Conservation (phyloP, 2,329 filamentous ascomycete genomes). For the Aspergillus tubingensis region DNA sequence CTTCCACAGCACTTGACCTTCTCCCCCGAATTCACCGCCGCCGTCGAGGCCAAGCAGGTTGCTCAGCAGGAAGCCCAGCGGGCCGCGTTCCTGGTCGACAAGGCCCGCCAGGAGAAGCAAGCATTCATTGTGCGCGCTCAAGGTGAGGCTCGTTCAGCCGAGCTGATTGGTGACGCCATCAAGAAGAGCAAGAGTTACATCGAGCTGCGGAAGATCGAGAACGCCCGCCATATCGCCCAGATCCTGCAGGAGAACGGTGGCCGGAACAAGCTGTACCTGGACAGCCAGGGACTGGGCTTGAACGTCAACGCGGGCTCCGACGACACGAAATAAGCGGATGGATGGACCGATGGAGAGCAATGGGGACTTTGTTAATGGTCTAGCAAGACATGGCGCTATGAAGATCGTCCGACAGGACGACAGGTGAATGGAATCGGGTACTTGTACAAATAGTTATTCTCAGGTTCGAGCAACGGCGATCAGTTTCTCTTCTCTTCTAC, state of each 20-base stretch:
- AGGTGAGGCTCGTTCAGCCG: conserved; percentile 96
- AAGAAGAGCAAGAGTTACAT: conserved; percentile 99
- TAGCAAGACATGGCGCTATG: conserved; percentile 12
- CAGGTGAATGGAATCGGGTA: conserved; percentile 24
- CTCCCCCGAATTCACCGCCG: conserved; percentile 69
- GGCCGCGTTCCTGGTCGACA: conserved; percentile 96
- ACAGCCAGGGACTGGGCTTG: conserved; percentile 84
- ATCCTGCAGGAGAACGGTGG: conserved; percentile 83
- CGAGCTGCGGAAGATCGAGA: conserved; percentile 97
- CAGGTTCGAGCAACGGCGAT: conserved; percentile 31
- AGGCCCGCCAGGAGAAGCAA: conserved; percentile 98
- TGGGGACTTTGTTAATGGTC: background rate
- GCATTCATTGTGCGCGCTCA: conserved; percentile 97
- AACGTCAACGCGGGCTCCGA: conserved; percentile 64
- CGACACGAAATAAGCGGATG: conserved; percentile 33
- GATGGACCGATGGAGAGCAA: background rate
- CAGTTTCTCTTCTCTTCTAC: conserved; percentile 41
- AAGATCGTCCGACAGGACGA: conserved; percentile 1
- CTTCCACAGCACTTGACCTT: conserved; percentile 62
- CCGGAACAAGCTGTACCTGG: conserved; percentile 91
- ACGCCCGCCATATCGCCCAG: conserved; percentile 83
- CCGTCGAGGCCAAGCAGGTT: conserved; percentile 70
- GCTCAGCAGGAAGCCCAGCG: conserved; percentile 91
- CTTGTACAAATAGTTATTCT: conserved; percentile 42
- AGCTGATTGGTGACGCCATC: conserved; percentile 97